Evolutionary conservation across 768 basidiomycete species (phyloP), one percentile per base, ranked within the genome.

Genomic region (Termitomyces sp.): DNA sequence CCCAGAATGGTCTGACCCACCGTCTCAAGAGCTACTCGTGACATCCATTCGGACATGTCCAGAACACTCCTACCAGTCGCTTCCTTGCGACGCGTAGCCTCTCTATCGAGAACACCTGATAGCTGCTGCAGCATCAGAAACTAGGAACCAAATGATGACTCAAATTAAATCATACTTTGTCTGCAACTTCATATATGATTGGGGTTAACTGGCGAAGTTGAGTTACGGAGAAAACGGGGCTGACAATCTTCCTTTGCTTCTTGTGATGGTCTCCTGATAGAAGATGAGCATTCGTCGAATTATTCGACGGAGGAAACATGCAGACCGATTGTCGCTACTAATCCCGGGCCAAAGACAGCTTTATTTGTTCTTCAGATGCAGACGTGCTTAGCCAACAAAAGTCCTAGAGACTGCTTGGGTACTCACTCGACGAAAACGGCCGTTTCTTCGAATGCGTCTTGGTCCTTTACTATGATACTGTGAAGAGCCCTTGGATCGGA

Each of bases 401-500:
- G 14, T 21, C 37, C 2, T 16, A 25, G 35, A 19, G 44, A 58
- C 28, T 16, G 55, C 8, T 14, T 42, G 28, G 17, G 19, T 5
- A 61, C 75, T 40, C 58, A 81, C 81, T 75, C 75, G 12, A 76
- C 67, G 59, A 79, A 78, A 0, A 74, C 70, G 0, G 68, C 59
- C 0, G 77, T 73, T 54, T 78, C 78, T 55, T 83, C 80, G 56
- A 73, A 81, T 9, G 72, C 68, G 44, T 77, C 70, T 58, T 77
- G 76, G 39, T 82, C 80, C 59, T 79, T 81, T 10, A 76, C 45
- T 14, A 80, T 61, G 40, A 82, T 77, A 30, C 69, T 73, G 39
- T 79, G 76, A 23, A 82, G 62, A 1, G 81, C 80, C 14, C 64
- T 67, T 1, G 80, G 78, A 60, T 83, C 81, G 49, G 69, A 74